Percentiles rank a stretch among this genome's conserved stretches.
Conservation (phyloP, 139 green algal species). For the Chlorella sp. region DNA sequence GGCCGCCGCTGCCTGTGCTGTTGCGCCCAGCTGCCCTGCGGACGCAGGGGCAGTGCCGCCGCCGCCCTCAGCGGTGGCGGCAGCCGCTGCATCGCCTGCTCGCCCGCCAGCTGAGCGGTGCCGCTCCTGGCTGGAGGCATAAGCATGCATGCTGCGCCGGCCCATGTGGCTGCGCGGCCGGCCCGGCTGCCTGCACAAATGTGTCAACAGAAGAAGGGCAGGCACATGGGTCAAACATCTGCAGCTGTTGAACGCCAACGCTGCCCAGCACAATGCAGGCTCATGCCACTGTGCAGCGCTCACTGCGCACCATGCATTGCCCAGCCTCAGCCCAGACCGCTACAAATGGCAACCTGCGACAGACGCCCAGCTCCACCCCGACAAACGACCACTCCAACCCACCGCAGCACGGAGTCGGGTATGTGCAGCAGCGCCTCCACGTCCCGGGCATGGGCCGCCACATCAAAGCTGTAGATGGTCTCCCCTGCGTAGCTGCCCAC, state of each 20-base stretch:
- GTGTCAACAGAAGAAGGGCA: no score
- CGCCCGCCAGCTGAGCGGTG: neutral
- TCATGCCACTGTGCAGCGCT: no score
- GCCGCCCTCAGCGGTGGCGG: neutral
- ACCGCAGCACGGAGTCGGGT: constrained; percentile 24
- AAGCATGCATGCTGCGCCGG: constrained; percentile 23
- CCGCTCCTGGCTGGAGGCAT: neutral
- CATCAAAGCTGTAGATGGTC: constrained; percentile 28
- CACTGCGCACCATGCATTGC: no score
- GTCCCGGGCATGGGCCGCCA: neutral
- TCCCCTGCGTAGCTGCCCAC: constrained; percentile 31
- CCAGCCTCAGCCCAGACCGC: no score
- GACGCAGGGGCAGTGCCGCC: neutral
- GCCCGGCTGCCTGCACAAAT: constrained; percentile 2
- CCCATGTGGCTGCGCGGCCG: constrained; percentile 22
- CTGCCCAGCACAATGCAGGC: no score
- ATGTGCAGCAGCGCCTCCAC: constrained; percentile 33
- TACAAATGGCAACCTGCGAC: no score
- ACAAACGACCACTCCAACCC: no score
- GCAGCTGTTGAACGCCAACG: no score
- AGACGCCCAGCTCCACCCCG: neutral
- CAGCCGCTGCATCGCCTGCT: neutral
- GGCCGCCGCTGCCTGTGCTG: neutral
- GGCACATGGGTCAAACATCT: no score
- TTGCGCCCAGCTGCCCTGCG: neutral